phyloP scores from a whole-genome alignment of 129 eudicot genomes.

The Deinandra increscens region DNA sequence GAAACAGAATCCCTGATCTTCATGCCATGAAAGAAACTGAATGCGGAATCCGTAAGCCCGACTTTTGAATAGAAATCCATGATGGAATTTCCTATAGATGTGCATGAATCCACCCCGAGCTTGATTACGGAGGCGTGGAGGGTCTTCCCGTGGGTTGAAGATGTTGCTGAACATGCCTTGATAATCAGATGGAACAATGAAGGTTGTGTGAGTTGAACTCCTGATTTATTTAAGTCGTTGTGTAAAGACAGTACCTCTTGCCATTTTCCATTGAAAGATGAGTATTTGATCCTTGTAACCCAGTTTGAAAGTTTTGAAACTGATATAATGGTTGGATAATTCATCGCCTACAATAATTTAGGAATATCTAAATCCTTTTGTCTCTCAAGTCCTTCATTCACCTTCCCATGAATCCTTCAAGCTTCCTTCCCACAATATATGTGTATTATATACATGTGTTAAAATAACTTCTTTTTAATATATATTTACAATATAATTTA shows the following conservation, averaged over 20 bases:
- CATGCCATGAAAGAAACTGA: slow-evolving; percentile 37
- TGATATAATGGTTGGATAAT: slow-evolving; percentile 28
- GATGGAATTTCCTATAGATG: slow-evolving; percentile 59
- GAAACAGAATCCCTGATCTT: slow-evolving; percentile 59
- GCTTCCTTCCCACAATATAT: too few relatives aligned
- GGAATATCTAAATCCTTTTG: not conserved
- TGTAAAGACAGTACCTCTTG: slow-evolving; percentile 42
- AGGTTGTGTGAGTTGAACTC: slow-evolving; percentile 43
- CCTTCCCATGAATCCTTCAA: too few relatives aligned
- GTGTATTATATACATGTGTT: too few relatives aligned
- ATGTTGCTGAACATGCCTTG: slow-evolving; percentile 51
- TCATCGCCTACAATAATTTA: slow-evolving; percentile 27
- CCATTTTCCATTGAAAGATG: slow-evolving; percentile 41
- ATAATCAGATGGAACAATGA: slow-evolving; percentile 58
- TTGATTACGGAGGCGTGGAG: slow-evolving; percentile 71
- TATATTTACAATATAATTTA: too few relatives aligned
- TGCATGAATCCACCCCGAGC: slow-evolving; percentile 56
- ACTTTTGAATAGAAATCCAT: slow-evolving; percentile 74
- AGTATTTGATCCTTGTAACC: slow-evolving; percentile 44
- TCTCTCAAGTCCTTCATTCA: too few relatives aligned
- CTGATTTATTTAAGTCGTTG: slow-evolving; percentile 38
- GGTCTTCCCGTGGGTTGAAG: slow-evolving; percentile 44
- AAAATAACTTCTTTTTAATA: too few relatives aligned
- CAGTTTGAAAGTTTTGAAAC: slow-evolving; percentile 34
- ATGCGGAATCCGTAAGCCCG: slow-evolving; percentile 42